A percentile compares a stretch with the other conserved stretches of the same genome.
Evolutionary conservation across 305 asterid genomes (phyloP).

Genomic region (Solanum aculeatissimum): DNA sequence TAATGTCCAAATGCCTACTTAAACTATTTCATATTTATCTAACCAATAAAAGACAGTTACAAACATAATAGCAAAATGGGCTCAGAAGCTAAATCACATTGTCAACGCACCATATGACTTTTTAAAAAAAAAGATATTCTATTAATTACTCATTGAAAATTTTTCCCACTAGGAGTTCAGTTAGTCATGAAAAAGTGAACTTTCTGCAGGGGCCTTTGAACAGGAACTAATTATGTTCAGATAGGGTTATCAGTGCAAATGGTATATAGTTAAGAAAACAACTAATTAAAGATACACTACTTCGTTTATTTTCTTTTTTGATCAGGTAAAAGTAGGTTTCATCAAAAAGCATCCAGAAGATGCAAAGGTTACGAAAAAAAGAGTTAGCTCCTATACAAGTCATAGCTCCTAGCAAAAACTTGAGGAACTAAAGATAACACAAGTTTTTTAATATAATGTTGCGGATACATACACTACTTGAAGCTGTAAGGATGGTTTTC

Average conservation of each 20-base stretch:
- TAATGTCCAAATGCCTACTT: background rate
- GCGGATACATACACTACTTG: background rate
- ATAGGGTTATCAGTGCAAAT: background rate
- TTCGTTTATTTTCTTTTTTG: background rate
- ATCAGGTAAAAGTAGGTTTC: background rate
- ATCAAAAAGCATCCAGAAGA: background rate
- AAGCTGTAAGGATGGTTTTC: background rate
- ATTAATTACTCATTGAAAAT: background rate
- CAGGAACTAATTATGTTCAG: background rate
- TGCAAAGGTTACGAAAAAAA: background rate
- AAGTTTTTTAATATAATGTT: background rate
- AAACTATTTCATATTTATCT: background rate
- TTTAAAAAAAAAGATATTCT: background rate
- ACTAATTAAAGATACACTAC: background rate
- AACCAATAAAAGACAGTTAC: background rate
- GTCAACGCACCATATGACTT: background rate
- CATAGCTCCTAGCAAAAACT: background rate
- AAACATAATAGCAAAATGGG: background rate
- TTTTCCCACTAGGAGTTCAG: background rate
- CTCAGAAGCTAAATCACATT: background rate
- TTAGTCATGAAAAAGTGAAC: background rate
- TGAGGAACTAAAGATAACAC: background rate
- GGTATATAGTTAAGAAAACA: background rate
- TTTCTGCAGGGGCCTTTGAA: background rate
- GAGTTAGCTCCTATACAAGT: background rate